Conservation (phyloP, 2,329 filamentous ascomycete genomes). For the Tolypocladium paradoxum region DNA sequence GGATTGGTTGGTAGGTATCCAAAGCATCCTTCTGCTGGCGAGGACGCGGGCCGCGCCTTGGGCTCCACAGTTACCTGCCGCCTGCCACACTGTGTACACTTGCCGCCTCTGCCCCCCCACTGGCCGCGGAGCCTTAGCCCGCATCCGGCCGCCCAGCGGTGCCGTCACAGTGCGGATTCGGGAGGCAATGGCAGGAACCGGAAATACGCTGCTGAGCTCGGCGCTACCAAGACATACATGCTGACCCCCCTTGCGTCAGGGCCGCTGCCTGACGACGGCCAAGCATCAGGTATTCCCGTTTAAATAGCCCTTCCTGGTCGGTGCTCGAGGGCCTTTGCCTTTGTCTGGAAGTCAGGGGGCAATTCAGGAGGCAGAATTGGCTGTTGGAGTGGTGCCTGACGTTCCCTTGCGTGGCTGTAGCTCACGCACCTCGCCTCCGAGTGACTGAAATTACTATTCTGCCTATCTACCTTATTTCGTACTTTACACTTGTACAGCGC, state of each 20-base stretch:
- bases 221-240: neutral
- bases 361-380: neutral
- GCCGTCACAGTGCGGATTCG: neutral
- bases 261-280: too few relatives aligned
- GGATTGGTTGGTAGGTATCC: too few relatives aligned
- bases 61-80: neutral
- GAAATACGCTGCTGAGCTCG: neutral
- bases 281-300: neutral
- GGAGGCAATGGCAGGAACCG: neutral
- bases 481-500: neutral
- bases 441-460: neutral
- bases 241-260: too few relatives aligned
- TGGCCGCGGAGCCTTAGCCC: neutral
- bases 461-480: neutral
- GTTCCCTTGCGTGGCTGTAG: too few relatives aligned
- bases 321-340: neutral
- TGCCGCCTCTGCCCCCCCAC: neutral
- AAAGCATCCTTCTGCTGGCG: too few relatives aligned
- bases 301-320: neutral
- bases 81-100: neutral
- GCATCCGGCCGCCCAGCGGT: neutral
- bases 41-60: neutral
- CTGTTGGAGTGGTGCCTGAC: neutral
- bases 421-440: neutral
- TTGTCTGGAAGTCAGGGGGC: neutral